A percentile compares a stretch with the other conserved stretches of the same genome.
phyloP scores from a whole-genome alignment of 495 filamentous ascomycete species.

The Xylona heveae region DNA sequence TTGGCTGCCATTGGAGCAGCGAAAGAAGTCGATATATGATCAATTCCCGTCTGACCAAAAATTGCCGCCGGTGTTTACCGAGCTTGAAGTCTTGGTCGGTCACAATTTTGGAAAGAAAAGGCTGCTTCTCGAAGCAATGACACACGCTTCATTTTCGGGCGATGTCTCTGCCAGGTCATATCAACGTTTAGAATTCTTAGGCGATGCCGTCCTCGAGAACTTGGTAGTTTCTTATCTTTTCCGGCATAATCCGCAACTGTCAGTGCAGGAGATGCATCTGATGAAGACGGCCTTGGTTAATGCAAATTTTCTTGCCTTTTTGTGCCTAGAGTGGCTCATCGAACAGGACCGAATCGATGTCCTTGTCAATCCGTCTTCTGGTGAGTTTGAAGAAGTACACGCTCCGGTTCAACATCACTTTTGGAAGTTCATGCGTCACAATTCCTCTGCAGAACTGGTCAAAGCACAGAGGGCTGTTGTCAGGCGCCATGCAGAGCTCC shows the following conservation, averaged over 20 bases:
- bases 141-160: slow-evolving; percentile 49
- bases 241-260: slow-evolving; percentile 18
- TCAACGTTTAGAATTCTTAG: slow-evolving; percentile 79
- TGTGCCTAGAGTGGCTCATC: slow-evolving; percentile 37
- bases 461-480: slow-evolving; percentile 19
- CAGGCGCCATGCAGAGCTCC: slow-evolving; percentile 25
- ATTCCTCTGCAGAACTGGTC: slow-evolving; percentile 21
- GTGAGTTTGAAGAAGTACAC: slow-evolving; percentile 7
- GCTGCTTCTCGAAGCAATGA: slow-evolving; percentile 67
- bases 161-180: slow-evolving; percentile 38
- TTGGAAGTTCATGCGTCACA: slow-evolving; percentile 49
- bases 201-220: slow-evolving; percentile 71
- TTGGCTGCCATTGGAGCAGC: slow-evolving; percentile 24
- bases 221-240: slow-evolving; percentile 39
- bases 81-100: slow-evolving; percentile 37
- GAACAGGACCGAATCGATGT: slow-evolving; percentile 14
- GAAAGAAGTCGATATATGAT: slow-evolving; percentile 14
- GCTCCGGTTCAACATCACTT: slow-evolving; percentile 18
- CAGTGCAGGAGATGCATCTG: slow-evolving; percentile 47
- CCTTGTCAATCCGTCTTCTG: slow-evolving; percentile 8
- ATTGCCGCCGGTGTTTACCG: slow-evolving; percentile 10
- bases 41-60: slow-evolving; percentile 9
- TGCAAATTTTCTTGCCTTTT: slow-evolving; percentile 69
- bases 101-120: slow-evolving; percentile 50
- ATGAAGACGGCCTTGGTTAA: slow-evolving; percentile 64